These are phyloP conservation scores for Neurospora sp. DNA, from an alignment of 2,329 filamentous ascomycete species.

Conservation along the genomic window DNA sequence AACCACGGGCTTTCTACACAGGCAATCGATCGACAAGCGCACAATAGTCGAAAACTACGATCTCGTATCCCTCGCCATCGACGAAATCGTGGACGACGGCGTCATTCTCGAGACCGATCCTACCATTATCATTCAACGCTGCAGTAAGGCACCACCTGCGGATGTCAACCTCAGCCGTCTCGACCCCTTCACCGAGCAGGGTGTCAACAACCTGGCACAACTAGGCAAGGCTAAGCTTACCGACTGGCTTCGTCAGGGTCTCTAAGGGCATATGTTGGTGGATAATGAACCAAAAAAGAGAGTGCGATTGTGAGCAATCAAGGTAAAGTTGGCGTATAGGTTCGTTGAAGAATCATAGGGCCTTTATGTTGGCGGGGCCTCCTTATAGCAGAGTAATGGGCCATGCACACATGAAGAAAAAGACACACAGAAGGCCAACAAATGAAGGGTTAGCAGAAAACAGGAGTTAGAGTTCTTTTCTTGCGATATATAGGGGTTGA, in stretches of 20 bases:
- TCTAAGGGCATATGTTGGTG: slow-evolving; percentile 34
- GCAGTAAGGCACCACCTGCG: slow-evolving; percentile 82
- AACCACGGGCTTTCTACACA: slow-evolving; percentile 24
- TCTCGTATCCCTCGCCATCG: slow-evolving; percentile 82
- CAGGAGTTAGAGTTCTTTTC: slow-evolving; percentile 19
- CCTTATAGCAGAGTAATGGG: background rate
- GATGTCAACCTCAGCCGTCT: slow-evolving; percentile 90
- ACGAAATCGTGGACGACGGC: slow-evolving; percentile 91
- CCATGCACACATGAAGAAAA: background rate
- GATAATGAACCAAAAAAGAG: background rate
- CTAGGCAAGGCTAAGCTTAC: slow-evolving; percentile 87
- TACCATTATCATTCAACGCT: slow-evolving; percentile 82
- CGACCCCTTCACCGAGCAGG: slow-evolving; percentile 82
- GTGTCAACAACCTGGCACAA: slow-evolving; percentile 86
- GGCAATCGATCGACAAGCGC: slow-evolving; percentile 92
- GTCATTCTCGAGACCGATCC: slow-evolving; percentile 97
- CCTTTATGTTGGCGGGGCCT: slow-evolving; percentile 9
- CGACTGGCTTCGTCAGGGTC: slow-evolving; percentile 78
- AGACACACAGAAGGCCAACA: background rate
- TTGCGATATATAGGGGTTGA: background rate
- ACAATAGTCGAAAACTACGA: slow-evolving; percentile 99
- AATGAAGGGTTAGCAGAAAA: background rate
- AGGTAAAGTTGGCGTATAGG: slow-evolving; percentile 11
- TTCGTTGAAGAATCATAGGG: slow-evolving; percentile 6
- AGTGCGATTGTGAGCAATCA: slow-evolving; percentile 5